These are phyloP conservation scores for Citrullus colocynthis DNA, from an alignment of 306 rosid genomes.

Conservation along the genomic window DNA sequence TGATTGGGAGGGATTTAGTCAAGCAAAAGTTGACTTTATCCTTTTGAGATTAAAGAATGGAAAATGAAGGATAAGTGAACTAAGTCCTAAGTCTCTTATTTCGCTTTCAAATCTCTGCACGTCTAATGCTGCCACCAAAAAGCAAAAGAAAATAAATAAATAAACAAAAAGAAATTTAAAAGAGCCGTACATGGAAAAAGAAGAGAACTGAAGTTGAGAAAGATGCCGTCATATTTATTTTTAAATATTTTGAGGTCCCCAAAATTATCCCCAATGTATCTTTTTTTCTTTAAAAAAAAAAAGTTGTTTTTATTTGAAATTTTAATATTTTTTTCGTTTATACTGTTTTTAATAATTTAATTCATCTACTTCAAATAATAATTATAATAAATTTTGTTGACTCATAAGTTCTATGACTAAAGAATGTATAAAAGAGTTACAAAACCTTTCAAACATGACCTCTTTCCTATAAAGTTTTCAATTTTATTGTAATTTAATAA, in stretches of 20 bases:
- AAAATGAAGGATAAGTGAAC: not conserved
- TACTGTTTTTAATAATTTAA: not conserved
- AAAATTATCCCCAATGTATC: slow-evolving; percentile 16
- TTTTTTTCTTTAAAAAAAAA: not conserved
- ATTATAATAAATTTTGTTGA: not conserved
- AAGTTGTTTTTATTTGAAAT: not conserved
- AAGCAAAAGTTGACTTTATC: not conserved
- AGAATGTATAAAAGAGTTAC: not conserved
- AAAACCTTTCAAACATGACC: not conserved
- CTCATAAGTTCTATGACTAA: not conserved
- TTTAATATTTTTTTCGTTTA: not conserved
- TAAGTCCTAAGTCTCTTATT: not conserved
- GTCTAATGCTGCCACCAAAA: not conserved
- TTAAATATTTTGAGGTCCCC: slow-evolving; percentile 23
- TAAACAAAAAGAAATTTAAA: not conserved
- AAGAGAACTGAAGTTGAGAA: not conserved
- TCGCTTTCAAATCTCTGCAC: slow-evolving; percentile 3
- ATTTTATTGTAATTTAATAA: not conserved
- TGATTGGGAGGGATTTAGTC: not conserved
- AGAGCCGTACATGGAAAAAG: slow-evolving; percentile 16
- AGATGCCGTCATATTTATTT: not conserved
- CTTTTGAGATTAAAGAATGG: not conserved
- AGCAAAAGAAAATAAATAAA: not conserved
- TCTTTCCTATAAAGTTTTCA: not conserved
- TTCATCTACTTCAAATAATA: not conserved